phyloP scores from a whole-genome alignment of 257 asterid genomes.

The Euphrasia confusa region DNA sequence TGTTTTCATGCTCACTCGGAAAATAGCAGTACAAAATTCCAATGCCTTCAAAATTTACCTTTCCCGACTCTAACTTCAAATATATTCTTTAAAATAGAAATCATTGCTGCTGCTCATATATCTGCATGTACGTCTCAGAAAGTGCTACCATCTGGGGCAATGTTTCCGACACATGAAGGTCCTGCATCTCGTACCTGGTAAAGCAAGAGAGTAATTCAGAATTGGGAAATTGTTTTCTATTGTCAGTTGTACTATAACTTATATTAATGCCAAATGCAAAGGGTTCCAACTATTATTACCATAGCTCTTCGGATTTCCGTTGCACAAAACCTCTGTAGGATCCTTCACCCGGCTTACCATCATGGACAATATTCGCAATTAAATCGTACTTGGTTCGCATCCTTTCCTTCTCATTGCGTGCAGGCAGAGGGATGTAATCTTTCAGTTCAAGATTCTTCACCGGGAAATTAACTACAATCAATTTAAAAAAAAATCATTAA shows the following conservation, averaged over 20 bases:
- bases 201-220: conserved; percentile 16
- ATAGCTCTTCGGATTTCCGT: conserved; percentile 85
- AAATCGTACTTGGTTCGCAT: conserved; percentile 77
- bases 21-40: too few relatives aligned
- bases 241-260: too few relatives aligned
- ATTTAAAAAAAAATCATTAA: background rate
- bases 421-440: conserved; percentile 82
- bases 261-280: too few relatives aligned
- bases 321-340: conserved; percentile 93
- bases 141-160: conserved; percentile 22
- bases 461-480: conserved; percentile 87
- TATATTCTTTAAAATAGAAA: too few relatives aligned
- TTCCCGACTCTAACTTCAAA: background rate
- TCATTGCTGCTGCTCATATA: background rate
- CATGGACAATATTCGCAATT: conserved; percentile 75
- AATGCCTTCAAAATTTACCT: too few relatives aligned
- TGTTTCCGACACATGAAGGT: conserved; percentile 85
- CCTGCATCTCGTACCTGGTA: conserved; percentile 94
- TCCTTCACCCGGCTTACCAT: conserved; percentile 75
- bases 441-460: conserved; percentile 95
- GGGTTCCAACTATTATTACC: conserved; percentile 36
- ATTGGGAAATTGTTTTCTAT: background rate
- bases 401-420: conserved; percentile 52
- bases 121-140: background rate
- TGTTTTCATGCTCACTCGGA: too few relatives aligned